Conservation (phyloP, 108 stramenopile species). For the Pelagomonas calceolata region DNA sequence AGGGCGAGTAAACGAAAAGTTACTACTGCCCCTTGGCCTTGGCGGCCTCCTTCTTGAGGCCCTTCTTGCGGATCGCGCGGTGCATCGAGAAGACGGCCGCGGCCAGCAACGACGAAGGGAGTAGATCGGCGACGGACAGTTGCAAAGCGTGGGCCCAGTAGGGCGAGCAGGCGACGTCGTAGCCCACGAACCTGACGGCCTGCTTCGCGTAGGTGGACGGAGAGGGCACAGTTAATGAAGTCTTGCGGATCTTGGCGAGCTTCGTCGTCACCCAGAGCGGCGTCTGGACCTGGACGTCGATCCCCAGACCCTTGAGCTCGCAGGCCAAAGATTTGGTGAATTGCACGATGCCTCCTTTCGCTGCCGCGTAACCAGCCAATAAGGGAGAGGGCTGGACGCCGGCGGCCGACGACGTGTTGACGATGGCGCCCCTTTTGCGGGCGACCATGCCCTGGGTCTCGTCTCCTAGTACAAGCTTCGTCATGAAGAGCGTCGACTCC, state of each 20-base stretch:
- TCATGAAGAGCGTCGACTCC: constrained; percentile 89
- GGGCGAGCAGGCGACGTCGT: constrained; percentile 64
- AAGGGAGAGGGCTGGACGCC: constrained; percentile 82
- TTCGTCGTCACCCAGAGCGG: constrained; percentile 96
- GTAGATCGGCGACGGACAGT: constrained; percentile 61
- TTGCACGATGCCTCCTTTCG: constrained; percentile 88
- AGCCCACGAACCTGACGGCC: constrained; percentile 70
- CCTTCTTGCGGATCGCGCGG: constrained; percentile 72
- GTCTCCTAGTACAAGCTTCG: constrained; percentile 60
- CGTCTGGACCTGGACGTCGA: constrained; percentile 87
- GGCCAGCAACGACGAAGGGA: constrained; percentile 59
- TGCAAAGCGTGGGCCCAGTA: constrained; percentile 85
- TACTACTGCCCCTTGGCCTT: too few relatives aligned
- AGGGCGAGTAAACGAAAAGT: too few relatives aligned
- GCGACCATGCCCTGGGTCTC: constrained; percentile 65
- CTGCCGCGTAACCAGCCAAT: constrained; percentile 84
- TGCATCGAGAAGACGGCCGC: constrained; percentile 72
- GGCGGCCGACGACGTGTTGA: constrained; percentile 88
- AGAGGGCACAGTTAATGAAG: constrained; percentile 67
- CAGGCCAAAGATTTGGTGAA: constrained; percentile 82
- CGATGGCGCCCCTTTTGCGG: constrained; percentile 74
- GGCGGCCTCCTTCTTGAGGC: constrained; percentile 72
- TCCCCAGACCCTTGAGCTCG: constrained; percentile 70
- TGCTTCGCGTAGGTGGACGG: constrained; percentile 66
- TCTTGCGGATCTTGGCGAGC: constrained; percentile 86